Conservation (phyloP, 2,329 filamentous ascomycete species). For the Leptographium lundbergii region DNA sequence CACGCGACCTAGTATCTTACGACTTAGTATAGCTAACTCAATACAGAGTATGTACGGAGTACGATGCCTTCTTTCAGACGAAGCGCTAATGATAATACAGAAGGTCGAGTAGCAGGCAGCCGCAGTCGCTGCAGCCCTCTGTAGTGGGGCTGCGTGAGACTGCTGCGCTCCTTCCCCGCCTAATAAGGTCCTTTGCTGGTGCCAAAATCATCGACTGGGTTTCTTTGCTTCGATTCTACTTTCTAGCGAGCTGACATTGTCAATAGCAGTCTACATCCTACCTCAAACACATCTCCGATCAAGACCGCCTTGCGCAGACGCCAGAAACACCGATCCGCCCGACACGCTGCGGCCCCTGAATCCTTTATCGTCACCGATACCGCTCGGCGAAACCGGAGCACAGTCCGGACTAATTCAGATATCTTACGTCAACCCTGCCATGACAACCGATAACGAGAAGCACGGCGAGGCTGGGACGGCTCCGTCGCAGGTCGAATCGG, state of each 20-base stretch:
- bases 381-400: neutral
- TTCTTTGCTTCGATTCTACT: neutral
- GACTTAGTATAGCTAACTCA: neutral
- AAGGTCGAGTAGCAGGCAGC: neutral
- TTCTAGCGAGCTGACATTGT: neutral
- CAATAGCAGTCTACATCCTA: neutral
- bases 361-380: neutral
- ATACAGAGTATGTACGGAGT: no score
- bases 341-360: neutral
- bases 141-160: neutral
- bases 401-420: neutral
- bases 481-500: neutral
- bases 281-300: neutral
- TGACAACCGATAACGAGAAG: neutral
- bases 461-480: neutral
- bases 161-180: neutral
- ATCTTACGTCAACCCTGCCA: neutral
- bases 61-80: neutral
- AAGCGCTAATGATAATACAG: neutral
- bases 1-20: neutral
- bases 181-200: neutral
- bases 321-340: neutral
- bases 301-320: neutral
- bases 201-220: neutral
- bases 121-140: neutral